These are phyloP conservation scores for Solanum medicagineum DNA, from an alignment of 257 asterid genomes.

Conservation along the genomic window DNA sequence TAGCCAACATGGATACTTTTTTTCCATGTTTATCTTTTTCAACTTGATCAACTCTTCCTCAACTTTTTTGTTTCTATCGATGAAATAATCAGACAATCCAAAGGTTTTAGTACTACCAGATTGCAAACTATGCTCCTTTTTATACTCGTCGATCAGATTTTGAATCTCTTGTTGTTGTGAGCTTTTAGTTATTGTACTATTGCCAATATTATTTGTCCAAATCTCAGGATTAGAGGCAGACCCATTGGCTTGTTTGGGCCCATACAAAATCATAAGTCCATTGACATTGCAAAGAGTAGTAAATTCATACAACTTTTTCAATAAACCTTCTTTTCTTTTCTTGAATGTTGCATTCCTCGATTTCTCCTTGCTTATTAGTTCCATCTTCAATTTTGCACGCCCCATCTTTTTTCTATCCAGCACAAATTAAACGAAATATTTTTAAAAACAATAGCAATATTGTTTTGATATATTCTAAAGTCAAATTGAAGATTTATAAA, in stretches of 20 bases:
- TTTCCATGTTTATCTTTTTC: conserved; percentile 26
- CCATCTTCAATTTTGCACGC: neutral
- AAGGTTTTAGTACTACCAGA: conserved; percentile 19
- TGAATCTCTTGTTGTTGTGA: conserved; percentile 10
- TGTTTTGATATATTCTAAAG: neutral
- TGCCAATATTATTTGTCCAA: conserved; percentile 33
- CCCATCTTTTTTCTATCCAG: conserved; percentile 30
- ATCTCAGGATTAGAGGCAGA: conserved; percentile 15
- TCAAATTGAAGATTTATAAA: neutral
- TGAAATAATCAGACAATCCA: conserved; percentile 35
- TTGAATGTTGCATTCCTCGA: conserved; percentile 42
- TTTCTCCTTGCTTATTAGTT: conserved; percentile 10
- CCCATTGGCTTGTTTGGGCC: conserved; percentile 19
- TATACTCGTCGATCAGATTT: conserved; percentile 29
- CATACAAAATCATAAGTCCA: conserved; percentile 58
- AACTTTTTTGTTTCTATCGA: conserved; percentile 24
- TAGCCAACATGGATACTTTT: conserved; percentile 26
- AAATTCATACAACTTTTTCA: conserved; percentile 48
- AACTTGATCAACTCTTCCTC: conserved; percentile 37
- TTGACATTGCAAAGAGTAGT: conserved; percentile 59
- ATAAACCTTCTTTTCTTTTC: conserved; percentile 53
- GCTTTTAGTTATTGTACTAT: neutral
- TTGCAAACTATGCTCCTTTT: conserved; percentile 16
- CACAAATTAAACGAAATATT: neutral
- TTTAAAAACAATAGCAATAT: neutral